Evolutionary conservation across 371 early-diverging fungal species (phyloP), one percentile per base, ranked within the genome.

Genomic region (Apophysomyces sp.): DNA sequence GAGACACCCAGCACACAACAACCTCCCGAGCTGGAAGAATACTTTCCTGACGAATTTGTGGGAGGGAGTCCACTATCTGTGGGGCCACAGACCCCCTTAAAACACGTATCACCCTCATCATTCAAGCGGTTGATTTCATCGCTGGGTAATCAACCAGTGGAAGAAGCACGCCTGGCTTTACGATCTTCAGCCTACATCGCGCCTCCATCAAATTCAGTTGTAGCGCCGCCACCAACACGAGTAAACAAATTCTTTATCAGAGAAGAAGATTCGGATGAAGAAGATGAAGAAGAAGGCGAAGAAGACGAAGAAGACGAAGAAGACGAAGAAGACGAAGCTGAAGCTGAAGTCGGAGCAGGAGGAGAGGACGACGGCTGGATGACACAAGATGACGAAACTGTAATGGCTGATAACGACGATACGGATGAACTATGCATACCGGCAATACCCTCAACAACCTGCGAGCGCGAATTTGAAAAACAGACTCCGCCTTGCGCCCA

Each of bases 81-180:
- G 49, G 49, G 49, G 21, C 54, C 59, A 6, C 66, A 63, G 30
- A 61, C 68, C 41, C 53, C 63, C 7, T 44, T 60, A 8, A 72
- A 66, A 40, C 72, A 68, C 34, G 66, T 78, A 39, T 73, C 73
- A 26, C 67, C 75, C 21, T 60, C 65, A 5, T 76, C 76, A 5
- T 76, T 76, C 31, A 76, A 74, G 51, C 63, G 74, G 6, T 56
- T 76, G 53, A 65, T 76, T 16, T 70, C 71, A 6, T 74, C 72
- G 9, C 52, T 76, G 18, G 61, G 36, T 28, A 49, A 44, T 44
- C 49, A 44, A 21, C 49, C 49, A 21, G 49, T 34, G 11, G 36
- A 54, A 32, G 55, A 54, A 28, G 32, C 32, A 54, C 31, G 28
- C 15, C 57, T 34, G 34, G 32, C 32, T 34, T 36, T 37, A 4